A percentile compares a stretch with the other conserved stretches of the same genome.
Conservation (phyloP, 2,329 filamentous ascomycete genomes). For the Ceratocystiopsis minuta region DNA sequence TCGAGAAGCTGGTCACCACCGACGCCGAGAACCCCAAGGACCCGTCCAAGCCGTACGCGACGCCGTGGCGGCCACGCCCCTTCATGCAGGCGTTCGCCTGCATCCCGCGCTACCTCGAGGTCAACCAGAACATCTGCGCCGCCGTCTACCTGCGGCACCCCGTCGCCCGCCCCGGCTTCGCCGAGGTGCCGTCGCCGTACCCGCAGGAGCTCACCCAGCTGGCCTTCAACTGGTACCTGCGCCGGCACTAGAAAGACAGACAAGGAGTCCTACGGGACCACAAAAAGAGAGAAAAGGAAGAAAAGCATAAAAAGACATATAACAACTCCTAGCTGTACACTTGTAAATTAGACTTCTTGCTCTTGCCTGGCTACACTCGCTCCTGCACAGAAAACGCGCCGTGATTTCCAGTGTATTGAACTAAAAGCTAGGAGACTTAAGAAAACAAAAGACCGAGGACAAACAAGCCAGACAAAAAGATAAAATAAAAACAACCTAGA, state of each 20-base stretch:
- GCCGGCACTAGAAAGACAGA: conserved; percentile 26
- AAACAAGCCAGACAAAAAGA: too few relatives aligned
- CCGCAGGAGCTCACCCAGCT: conserved; percentile 50
- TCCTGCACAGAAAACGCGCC: too few relatives aligned
- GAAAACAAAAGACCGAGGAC: too few relatives aligned
- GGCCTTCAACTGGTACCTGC: conserved; percentile 88
- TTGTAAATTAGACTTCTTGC: too few relatives aligned
- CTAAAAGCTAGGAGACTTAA: too few relatives aligned
- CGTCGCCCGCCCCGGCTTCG: conserved; percentile 62
- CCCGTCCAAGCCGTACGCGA: conserved; percentile 63
- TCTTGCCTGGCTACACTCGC: too few relatives aligned
- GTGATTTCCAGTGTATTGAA: too few relatives aligned
- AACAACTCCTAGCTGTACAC: too few relatives aligned
- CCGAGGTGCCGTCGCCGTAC: conserved; percentile 78
- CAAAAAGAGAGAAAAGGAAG: neutral
- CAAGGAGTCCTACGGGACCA: neutral
- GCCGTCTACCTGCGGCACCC: conserved; percentile 92
- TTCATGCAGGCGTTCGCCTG: conserved; percentile 90
- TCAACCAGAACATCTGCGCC: conserved; percentile 92
- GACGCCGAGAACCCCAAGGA: conserved; percentile 64
- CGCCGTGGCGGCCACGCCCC: conserved; percentile 72
- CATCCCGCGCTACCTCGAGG: conserved; percentile 87
- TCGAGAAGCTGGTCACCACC: conserved; percentile 39
- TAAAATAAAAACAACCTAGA: too few relatives aligned
- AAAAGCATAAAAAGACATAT: too few relatives aligned